Percentiles rank a stretch among this genome's conserved stretches.
Conservation (phyloP, 129 eudicot genomes). For the Glebionis coronaria region DNA sequence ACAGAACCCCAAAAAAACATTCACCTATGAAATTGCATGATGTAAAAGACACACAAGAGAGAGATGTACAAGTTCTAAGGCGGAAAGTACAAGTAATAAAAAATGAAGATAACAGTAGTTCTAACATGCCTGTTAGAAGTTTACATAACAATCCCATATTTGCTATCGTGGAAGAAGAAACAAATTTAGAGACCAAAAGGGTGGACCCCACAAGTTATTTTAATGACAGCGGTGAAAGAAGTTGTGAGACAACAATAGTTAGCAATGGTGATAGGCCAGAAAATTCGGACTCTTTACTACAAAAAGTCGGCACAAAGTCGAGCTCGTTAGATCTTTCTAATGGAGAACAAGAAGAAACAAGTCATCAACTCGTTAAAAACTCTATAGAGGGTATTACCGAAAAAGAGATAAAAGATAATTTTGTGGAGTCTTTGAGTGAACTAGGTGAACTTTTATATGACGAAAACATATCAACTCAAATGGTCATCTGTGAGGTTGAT, state of each 20-base stretch:
- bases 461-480: constrained; percentile 29
- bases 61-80: no score
- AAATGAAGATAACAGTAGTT: no score
- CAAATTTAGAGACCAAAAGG: constrained; percentile 78
- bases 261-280: constrained; percentile 47
- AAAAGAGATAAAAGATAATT: constrained; percentile 13
- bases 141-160: no score
- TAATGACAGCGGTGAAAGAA: constrained; percentile 57
- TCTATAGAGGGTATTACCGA: constrained; percentile 33
- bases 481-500: constrained; percentile 30
- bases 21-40: no score
- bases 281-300: constrained; percentile 33
- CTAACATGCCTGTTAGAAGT: no score
- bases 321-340: constrained; percentile 33
- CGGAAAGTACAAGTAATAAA: no score
- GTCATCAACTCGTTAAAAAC: constrained; percentile 27
- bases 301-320: constrained; percentile 44
- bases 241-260: constrained; percentile 44
- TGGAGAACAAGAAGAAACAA: constrained; percentile 44
- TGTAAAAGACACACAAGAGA: no score
- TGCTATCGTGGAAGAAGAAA: no score
- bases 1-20: no score
- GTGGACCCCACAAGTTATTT: constrained; percentile 94
- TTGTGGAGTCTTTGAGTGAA: constrained; percentile 1
- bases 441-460: constrained; percentile 33